phyloP scores from a whole-genome alignment of 176 grass and related monocot species.

The Zizania latifolia region DNA sequence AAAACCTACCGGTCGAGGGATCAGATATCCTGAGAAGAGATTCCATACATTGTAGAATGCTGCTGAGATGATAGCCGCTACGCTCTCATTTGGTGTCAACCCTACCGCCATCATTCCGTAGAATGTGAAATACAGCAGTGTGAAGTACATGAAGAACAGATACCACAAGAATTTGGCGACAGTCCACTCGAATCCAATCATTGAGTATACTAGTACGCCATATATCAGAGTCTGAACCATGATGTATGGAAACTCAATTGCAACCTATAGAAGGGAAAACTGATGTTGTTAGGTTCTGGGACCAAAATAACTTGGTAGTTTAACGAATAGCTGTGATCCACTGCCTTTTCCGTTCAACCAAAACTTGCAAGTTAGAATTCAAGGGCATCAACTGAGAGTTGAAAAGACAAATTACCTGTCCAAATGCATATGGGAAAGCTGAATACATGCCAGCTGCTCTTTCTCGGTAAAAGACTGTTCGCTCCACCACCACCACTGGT shows the following conservation, averaged over 20 bases:
- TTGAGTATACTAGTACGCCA: slow-evolving; percentile 53
- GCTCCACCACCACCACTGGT: slow-evolving; percentile 66
- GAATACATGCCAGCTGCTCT: slow-evolving; percentile 82
- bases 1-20: no score
- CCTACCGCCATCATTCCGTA: slow-evolving; percentile 85
- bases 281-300: no score
- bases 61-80: slow-evolving; percentile 45
- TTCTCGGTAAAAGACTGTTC: slow-evolving; percentile 77
- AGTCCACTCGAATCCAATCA: slow-evolving; percentile 82
- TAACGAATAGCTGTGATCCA: background rate
- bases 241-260: slow-evolving; percentile 72
- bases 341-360: background rate
- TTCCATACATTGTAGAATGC: slow-evolving; percentile 61
- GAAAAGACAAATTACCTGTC: slow-evolving; percentile 50
- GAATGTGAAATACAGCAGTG: slow-evolving; percentile 68
- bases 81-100: slow-evolving; percentile 59
- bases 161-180: slow-evolving; percentile 83
- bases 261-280: slow-evolving; percentile 48
- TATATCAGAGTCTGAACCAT: slow-evolving; percentile 58
- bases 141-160: slow-evolving; percentile 86
- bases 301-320: background rate
- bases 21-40: slow-evolving; percentile 71
- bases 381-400: no score
- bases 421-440: slow-evolving; percentile 71
- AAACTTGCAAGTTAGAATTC: background rate